phyloP scores from a whole-genome alignment of 345 rosid genomes.

The Linum tenue region DNA sequence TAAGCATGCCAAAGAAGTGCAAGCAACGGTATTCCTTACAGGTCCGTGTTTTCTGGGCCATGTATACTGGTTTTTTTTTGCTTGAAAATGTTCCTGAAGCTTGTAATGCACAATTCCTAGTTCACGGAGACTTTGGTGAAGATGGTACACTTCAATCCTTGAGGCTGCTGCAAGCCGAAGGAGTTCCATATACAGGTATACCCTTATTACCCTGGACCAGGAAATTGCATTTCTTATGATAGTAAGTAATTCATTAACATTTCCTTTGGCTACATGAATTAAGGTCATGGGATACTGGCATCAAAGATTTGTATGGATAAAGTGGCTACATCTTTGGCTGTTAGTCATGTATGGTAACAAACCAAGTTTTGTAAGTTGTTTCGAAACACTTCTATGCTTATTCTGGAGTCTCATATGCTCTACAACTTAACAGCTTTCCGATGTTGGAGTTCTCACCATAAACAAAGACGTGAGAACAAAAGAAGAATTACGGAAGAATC shows the following conservation, averaged over 20 bases:
- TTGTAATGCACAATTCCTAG: slow-evolving; percentile 22
- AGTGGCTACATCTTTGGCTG: slow-evolving; percentile 70
- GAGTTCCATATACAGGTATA: slow-evolving; percentile 75
- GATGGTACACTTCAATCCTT: slow-evolving; percentile 85
- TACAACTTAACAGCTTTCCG: slow-evolving; percentile 48
- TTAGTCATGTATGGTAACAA: slow-evolving; percentile 50
- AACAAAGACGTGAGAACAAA: slow-evolving; percentile 58
- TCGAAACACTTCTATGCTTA: neutral
- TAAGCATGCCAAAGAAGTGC: slow-evolving; percentile 49
- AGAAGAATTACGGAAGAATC: slow-evolving; percentile 46
- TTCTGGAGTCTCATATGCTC: slow-evolving; percentile 4
- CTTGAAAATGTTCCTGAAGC: slow-evolving; percentile 12
- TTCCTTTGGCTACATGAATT: slow-evolving; percentile 4
- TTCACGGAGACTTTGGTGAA: slow-evolving; percentile 97
- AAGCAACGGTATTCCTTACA: slow-evolving; percentile 83
- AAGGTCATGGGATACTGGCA: slow-evolving; percentile 79
- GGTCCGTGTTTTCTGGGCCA: slow-evolving; percentile 35
- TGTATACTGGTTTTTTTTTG: neutral
- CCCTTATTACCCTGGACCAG: slow-evolving; percentile 6
- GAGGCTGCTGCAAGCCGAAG: slow-evolving; percentile 67
- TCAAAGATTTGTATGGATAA: slow-evolving; percentile 91
- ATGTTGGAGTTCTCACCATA: slow-evolving; percentile 76
- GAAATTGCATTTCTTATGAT: neutral
- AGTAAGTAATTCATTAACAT: slow-evolving; percentile 11
- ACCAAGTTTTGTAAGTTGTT: slow-evolving; percentile 2